Conservation (phyloP, 2,329 filamentous ascomycete species). For the Monosporascus sp. region DNA sequence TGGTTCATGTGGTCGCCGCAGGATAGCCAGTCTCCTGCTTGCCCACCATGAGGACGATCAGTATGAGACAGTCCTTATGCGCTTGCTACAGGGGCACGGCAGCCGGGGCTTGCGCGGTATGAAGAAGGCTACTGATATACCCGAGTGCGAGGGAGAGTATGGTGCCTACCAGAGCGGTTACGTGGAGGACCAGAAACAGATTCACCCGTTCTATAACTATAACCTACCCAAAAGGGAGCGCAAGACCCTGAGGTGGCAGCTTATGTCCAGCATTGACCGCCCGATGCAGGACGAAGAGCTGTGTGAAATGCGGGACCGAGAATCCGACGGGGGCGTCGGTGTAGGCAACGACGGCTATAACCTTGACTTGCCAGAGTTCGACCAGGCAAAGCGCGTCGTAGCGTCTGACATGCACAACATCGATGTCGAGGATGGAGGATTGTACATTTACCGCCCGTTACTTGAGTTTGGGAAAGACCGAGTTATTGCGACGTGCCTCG, state of each 20-base stretch:
- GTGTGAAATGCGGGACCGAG: neutral
- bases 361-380: slow-evolving; percentile 12
- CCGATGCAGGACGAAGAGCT: slow-evolving; percentile 13
- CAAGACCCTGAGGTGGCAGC: slow-evolving; percentile 16
- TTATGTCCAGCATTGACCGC: slow-evolving; percentile 18
- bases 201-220: slow-evolving; percentile 34
- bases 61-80: slow-evolving; percentile 82
- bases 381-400: slow-evolving; percentile 6
- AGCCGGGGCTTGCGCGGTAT: slow-evolving; percentile 73
- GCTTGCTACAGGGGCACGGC: slow-evolving; percentile 62
- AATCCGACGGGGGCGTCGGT: slow-evolving; percentile 1
- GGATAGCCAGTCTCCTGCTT: slow-evolving; percentile 61
- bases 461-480: slow-evolving; percentile 66
- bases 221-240: slow-evolving; percentile 18
- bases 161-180: slow-evolving; percentile 65
- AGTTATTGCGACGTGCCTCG: slow-evolving; percentile 69
- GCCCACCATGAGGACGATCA: slow-evolving; percentile 91
- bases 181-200: slow-evolving; percentile 38
- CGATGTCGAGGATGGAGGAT: slow-evolving; percentile 58
- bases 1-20: slow-evolving; percentile 44
- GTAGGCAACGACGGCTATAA: slow-evolving; percentile 14
- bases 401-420: slow-evolving; percentile 16
- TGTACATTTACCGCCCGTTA: slow-evolving; percentile 65
- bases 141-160: slow-evolving; percentile 74
- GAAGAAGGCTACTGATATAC: slow-evolving; percentile 60